Base-by-base conservation (phyloP, 148 eudicot genomes). In the Fagopyrum esculentum region DNA sequence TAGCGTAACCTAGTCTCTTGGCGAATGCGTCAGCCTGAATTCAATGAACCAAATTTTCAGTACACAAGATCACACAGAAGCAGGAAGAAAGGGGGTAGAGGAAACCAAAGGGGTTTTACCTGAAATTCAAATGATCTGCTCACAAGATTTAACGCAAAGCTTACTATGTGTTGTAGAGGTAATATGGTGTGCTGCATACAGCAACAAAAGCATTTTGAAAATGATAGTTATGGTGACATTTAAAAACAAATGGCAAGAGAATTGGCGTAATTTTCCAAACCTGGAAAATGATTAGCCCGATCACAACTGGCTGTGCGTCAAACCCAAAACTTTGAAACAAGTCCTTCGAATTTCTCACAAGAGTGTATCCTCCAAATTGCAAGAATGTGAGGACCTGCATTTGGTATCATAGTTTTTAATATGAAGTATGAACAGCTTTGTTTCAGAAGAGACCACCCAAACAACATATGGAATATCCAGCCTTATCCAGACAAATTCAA, bases 11-110 rank as follows among this genome's bases (percentile, higher is more conserved):
- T 60, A 95, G 89, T 77, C 85, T 90, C 88, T 92, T 89, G 40
- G 99, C 97, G 78, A 95, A 95, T 79, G 99, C 99, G 84, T 95
- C 99, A 71, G 99, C 99, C 99, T 95, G 69, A 22, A 64, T n/a
- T 3, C 73, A 45, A 71, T 51, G n/a, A 49, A 78, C 73, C 30
- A 81, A 15, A 78, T 49, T 43, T 69, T 29, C 63, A 74, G 16
- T 47, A n/a, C 6, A 51, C 12, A 51, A 6, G 22, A 46, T 60
- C 3, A 35, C 40, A 2, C 3, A 35, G 56, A 71, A 47, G 52
- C 8, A 45, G 29, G 43, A 10, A 72, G 72, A 45, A 57, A 48
- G 3, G 55, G 13, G 44, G 9, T 29, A 6, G 29, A 35, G 56
- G 77, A 64, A 35, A 60, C 47, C 46, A 45, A 75, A 16, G 66